Base-by-base conservation (phyloP, 352 stramenopile genomes). In the Halophytophthora batemanensis region DNA sequence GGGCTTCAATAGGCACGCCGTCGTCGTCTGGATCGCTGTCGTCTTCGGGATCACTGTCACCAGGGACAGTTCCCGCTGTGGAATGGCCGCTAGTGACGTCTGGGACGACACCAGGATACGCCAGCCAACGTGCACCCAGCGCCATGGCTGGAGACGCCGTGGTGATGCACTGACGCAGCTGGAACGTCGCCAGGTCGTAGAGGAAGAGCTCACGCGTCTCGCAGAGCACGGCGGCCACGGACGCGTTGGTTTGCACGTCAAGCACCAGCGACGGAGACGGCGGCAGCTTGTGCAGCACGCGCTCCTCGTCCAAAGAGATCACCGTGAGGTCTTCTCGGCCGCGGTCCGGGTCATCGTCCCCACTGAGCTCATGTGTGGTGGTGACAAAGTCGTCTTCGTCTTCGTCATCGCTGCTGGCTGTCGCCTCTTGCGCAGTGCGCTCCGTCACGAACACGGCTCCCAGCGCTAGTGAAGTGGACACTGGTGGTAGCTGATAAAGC, bases 141-240 rank as follows among this genome's bases (percentile, higher is more conserved):
- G 77, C 61, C 74, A 91, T 87, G 2, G 77, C 77, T 14, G 73
- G 64, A 33, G 77, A 82, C 23, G 77, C 61, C 22, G 74, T 77
- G 37, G 59, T 15, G 43, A 91, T 75, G 2, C 57, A 65, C 15
- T 71, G 76, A 28, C 64, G 49, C 1, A 85, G 53, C 29, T 72
- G 55, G 23, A 86, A 76, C 3, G 66, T 75, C n/a, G 31, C 22
- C 40, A 89, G 52, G 36, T 91, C 71, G 28, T 85, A 78, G 13
- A 91, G 65, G 42, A 86, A 50, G 41, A 91, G 76, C 66, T 87
- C 77, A 35, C 74, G 61, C 13, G 59, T 79, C 56, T 91, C 81
- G 35, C 78, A 89, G 4, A 89, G 69, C 17, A 91, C 64, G 2
- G 81, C 77, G 2, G 76, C 74, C 7, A 56, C 73, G 2, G 61